Evolutionary conservation across 2,329 filamentous ascomycete species (phyloP).

Genomic region (Raffaelea arxii): DNA sequence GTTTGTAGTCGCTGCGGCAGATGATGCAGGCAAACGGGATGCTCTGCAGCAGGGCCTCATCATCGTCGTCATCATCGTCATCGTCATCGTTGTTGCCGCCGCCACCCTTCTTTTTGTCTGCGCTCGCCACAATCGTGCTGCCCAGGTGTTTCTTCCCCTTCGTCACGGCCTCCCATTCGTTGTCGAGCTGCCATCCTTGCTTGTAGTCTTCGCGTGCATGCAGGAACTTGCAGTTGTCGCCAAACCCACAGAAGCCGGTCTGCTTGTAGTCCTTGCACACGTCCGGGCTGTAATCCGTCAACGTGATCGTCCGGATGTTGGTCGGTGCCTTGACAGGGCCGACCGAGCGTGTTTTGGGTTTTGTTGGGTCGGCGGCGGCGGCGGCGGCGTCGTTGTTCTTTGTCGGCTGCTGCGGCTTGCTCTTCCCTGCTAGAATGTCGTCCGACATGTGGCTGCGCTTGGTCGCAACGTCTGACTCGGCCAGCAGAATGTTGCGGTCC

Average conservation of each 20-base stretch:
- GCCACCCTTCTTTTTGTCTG: constrained; percentile 32
- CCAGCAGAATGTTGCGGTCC: constrained; percentile 52
- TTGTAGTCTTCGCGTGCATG: constrained; percentile 73
- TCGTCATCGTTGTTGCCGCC: constrained; percentile 10
- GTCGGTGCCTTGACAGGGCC: constrained; percentile 82
- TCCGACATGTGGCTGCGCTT: constrained; percentile 61
- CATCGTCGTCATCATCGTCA: constrained; percentile 42
- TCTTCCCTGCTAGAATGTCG: constrained; percentile 20
- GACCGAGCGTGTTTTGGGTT: constrained; percentile 41
- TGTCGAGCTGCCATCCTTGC: constrained; percentile 90
- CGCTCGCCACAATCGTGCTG: constrained; percentile 53
- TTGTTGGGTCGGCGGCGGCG: not conserved
- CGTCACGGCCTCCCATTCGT: constrained; percentile 81
- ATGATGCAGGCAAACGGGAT: constrained; percentile 89
- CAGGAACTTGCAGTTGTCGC: constrained; percentile 74
- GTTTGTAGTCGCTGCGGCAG: constrained; percentile 68
- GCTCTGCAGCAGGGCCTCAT: constrained; percentile 65
- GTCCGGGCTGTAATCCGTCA: constrained; percentile 84
- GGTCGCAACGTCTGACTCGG: constrained; percentile 74
- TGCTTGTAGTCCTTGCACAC: constrained; percentile 71
- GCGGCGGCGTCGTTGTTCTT: constrained; percentile 20
- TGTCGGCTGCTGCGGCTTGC: constrained; percentile 65
- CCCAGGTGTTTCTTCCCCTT: constrained; percentile 56
- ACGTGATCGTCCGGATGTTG: constrained; percentile 83
- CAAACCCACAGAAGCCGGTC: constrained; percentile 52